Evolutionary conservation across 169 alveolate genomes (phyloP).

Genomic region (Eimeria brunetti): DNA sequence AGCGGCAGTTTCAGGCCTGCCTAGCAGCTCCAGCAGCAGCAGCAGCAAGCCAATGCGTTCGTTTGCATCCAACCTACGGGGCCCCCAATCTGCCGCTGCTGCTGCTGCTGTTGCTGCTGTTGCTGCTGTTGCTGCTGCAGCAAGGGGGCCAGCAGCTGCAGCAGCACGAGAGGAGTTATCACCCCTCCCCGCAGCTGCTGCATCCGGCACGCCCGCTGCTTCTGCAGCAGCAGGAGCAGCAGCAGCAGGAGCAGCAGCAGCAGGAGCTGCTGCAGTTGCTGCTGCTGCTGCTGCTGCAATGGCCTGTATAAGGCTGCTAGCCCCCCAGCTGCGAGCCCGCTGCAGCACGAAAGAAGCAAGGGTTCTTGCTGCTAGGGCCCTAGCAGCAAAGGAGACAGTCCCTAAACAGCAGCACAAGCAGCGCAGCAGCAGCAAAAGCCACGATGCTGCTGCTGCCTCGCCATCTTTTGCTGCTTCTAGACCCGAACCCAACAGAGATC

Average conservation of each 20-base stretch:
- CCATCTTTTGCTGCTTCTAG: not conserved
- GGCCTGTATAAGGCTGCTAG: not conserved
- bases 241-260: not conserved
- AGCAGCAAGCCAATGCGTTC: constrained; percentile 38
- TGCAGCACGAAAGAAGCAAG: constrained; percentile 42
- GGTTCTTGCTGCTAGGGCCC: constrained; percentile 52
- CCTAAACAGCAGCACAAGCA: constrained; percentile 37
- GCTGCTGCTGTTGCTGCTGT: not conserved
- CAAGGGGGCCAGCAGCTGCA: not conserved
- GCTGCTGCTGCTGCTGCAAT: not conserved
- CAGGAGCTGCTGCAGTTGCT: not conserved
- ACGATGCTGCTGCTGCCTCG: not conserved
- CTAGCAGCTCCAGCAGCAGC: constrained; percentile 35
- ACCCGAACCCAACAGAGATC: not conserved
- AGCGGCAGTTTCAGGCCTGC: constrained; percentile 37
- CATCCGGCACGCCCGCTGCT: not conserved
- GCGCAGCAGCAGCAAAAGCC: constrained; percentile 31
- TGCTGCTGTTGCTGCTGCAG: not conserved
- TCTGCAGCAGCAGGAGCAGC: not conserved
- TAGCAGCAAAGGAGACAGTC: constrained; percentile 7
- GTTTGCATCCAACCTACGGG: constrained; percentile 13
- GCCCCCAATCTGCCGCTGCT: not conserved
- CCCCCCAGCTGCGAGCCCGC: constrained; percentile 9
- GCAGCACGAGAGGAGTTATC: not conserved
- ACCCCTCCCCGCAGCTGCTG: not conserved